Evolutionary conservation across 805 yeast species (phyloP).

Genomic region (Saccharomyces cerevisiae): DNA sequence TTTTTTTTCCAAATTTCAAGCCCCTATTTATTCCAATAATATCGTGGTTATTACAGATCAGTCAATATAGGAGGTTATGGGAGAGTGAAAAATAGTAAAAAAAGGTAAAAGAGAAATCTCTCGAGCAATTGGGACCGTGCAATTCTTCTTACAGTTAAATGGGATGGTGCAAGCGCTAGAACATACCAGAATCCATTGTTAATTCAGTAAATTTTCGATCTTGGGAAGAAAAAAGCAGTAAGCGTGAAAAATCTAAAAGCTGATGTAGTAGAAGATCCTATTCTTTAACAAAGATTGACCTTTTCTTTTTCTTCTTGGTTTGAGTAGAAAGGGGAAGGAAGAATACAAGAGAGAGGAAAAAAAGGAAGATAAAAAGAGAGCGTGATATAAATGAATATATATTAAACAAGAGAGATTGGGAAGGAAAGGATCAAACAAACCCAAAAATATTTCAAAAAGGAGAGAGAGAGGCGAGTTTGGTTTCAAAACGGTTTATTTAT

Average conservation of each 20-base stretch:
- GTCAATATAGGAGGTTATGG: background rate
- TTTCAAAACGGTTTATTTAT: background rate
- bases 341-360: background rate
- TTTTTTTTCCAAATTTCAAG: background rate
- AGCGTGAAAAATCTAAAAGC: background rate
- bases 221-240: background rate
- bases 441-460: background rate
- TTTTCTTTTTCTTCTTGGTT: background rate
- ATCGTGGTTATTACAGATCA: background rate
- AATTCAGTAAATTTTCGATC: background rate
- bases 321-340: background rate
- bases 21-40: conserved; percentile 1
- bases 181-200: conserved; percentile 34
- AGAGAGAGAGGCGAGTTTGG: background rate
- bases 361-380: background rate
- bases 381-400: background rate
- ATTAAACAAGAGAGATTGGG: background rate
- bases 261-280: background rate
- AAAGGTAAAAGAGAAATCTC: background rate
- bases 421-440: background rate
- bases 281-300: background rate
- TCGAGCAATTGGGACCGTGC: background rate
- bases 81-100: background rate
- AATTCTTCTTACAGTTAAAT: background rate
- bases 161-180: background rate